A percentile compares a stretch with the other conserved stretches of the same genome.
phyloP scores from a whole-genome alignment of 2,329 filamentous ascomycete species.

The Leptographium wingfieldii region DNA sequence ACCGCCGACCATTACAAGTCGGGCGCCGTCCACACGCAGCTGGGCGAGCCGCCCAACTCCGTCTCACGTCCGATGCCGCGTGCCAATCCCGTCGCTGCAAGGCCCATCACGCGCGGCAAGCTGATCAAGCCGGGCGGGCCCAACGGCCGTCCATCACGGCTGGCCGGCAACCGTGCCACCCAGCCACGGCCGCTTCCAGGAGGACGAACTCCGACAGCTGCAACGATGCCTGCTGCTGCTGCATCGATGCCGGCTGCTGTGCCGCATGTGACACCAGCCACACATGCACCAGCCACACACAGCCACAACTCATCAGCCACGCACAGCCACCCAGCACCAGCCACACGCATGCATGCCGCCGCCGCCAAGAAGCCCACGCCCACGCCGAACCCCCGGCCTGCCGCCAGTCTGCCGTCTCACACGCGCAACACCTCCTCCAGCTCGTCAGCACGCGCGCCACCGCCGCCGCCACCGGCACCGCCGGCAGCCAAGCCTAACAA shows the following conservation, averaged over 20 bases:
- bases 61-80: slow-evolving; percentile 75
- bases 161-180: slow-evolving; percentile 37
- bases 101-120: slow-evolving; percentile 87
- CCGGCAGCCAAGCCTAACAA: slow-evolving; percentile 55
- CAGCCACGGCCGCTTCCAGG: slow-evolving; percentile 23
- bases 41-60: slow-evolving; percentile 73
- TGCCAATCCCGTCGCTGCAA: slow-evolving; percentile 71
- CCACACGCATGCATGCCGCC: neutral
- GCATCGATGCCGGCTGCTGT: slow-evolving; percentile 6
- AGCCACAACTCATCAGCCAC: too few species aligned
- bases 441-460: slow-evolving; percentile 33
- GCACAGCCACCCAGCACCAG: neutral
- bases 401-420: slow-evolving; percentile 32
- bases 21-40: slow-evolving; percentile 72
- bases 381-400: slow-evolving; percentile 5
- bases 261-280: too few species aligned
- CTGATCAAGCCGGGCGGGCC: slow-evolving; percentile 86
- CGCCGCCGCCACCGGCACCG: slow-evolving; percentile 56
- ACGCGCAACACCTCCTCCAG: slow-evolving; percentile 43
- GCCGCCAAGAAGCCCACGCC: slow-evolving; percentile 1
- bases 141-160: slow-evolving; percentile 63
- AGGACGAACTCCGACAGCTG: neutral
- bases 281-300: too few species aligned
- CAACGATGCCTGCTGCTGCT: neutral
- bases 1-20: slow-evolving; percentile 87